These are phyloP conservation scores for Hylodesmum podocarpum DNA, from an alignment of 306 rosid species.

Conservation along the genomic window DNA sequence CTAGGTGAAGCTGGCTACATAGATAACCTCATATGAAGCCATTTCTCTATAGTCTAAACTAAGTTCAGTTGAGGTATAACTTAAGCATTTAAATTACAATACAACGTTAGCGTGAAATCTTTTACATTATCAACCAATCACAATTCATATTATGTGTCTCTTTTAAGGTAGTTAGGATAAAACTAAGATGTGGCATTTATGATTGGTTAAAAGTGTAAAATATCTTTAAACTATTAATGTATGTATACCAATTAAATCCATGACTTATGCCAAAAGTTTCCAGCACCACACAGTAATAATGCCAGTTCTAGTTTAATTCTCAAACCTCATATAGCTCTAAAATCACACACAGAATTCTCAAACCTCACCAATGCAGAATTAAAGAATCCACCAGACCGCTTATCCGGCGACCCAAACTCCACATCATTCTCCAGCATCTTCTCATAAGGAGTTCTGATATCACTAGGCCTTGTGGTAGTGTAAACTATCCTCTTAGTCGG, in stretches of 20 bases:
- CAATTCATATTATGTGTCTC: no score
- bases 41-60: not conserved
- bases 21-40: not conserved
- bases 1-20: not conserved
- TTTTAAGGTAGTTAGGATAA: no score
- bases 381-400: conserved; percentile 83
- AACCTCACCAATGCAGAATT: conserved; percentile 85
- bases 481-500: conserved; percentile 78
- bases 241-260: no score
- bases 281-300: not conserved
- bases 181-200: no score
- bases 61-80: not conserved
- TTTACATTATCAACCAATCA: no score
- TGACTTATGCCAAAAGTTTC: not conserved
- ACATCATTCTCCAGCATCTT: conserved; percentile 92
- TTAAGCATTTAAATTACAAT: no score
- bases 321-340: not conserved
- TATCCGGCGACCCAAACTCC: conserved; percentile 94
- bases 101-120: no score
- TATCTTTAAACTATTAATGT: no score
- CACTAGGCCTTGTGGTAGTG: conserved; percentile 87
- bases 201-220: no score
- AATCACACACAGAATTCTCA: not conserved
- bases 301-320: not conserved
- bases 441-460: conserved; percentile 88